Conservation (phyloP, 179 eudicot genomes). For the Dionaea muscipula region DNA sequence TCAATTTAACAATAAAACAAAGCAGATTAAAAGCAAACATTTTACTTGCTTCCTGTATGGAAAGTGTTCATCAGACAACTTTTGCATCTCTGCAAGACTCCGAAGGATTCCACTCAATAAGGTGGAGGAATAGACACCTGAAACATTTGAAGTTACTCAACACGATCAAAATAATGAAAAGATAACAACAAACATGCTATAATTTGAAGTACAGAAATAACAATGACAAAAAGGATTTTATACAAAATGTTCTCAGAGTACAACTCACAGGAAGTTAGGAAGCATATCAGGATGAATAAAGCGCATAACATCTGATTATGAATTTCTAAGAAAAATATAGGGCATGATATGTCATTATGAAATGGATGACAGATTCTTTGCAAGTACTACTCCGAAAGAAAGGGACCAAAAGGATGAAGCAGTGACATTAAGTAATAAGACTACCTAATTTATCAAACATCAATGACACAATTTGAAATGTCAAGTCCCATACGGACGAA, state of each 20-base stretch:
- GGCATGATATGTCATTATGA: no score
- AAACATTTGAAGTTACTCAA: not conserved
- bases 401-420: not conserved
- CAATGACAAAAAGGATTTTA: no score
- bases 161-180: not conserved
- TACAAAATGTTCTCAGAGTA: no score
- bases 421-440: not conserved
- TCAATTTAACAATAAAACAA: not conserved
- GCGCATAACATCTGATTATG: no score
- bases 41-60: conserved; percentile 67
- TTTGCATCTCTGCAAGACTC: conserved; percentile 68
- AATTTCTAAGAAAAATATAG: no score
- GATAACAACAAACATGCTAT: not conserved
- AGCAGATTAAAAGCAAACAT: conserved; percentile 3
- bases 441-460: conserved; percentile 90
- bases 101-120: conserved; percentile 44
- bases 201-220: no score
- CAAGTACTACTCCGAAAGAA: not conserved
- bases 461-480: conserved; percentile 64
- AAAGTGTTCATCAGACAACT: conserved; percentile 70
- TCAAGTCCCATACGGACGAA: conserved; percentile 65
- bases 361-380: no score
- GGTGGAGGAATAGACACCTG: conserved; percentile 51
- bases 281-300: no score
- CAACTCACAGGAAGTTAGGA: no score